Percentiles rank a stretch among this genome's conserved stretches.
Conservation (phyloP, 352 stramenopile species). For the Phytopythium montanum region DNA sequence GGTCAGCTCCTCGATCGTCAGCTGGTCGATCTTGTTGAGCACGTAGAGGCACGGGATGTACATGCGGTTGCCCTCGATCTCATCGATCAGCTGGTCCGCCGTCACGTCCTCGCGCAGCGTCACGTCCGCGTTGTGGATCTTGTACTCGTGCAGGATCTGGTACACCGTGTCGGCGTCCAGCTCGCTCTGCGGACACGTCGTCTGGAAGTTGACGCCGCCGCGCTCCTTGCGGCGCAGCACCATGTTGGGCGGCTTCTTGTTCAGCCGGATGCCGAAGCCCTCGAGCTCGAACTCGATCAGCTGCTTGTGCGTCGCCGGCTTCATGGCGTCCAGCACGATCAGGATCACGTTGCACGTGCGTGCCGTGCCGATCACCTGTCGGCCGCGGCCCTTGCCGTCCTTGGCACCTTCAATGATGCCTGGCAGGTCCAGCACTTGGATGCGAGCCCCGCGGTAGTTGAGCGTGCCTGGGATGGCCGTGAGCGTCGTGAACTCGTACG, state of each 20-base stretch:
- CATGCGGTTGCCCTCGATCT: conserved; percentile 97
- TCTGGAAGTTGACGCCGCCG: conserved; percentile 97
- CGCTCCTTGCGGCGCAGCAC: conserved; percentile 96
- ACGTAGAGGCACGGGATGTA: conserved; percentile 99
- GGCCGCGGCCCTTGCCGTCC: conserved; percentile 95
- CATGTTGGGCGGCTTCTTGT: conserved; percentile 97
- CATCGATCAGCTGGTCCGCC: conserved; percentile 98
- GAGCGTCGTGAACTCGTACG: conserved; percentile 99
- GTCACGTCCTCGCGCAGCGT: conserved; percentile 95
- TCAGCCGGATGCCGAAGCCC: conserved; percentile 98
- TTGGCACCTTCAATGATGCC: conserved; percentile 99
- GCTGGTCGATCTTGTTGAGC: conserved; percentile 99
- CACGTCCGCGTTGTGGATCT: conserved; percentile 97
- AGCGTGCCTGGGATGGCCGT: conserved; percentile 98
- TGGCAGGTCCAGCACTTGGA: conserved; percentile 90
- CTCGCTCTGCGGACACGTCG: conserved; percentile 88
- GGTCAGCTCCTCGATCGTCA: conserved; percentile 98
- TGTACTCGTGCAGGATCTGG: conserved; percentile 98
- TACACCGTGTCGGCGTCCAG: conserved; percentile 94
- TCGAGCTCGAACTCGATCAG: conserved; percentile 98
- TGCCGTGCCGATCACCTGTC: conserved; percentile 96
- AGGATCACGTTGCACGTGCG: conserved; percentile 98
- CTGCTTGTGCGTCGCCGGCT: conserved; percentile 98
- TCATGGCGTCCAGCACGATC: conserved; percentile 97
- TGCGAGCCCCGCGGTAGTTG: conserved; percentile 91